Conservation (phyloP, 108 stramenopile genomes). For the Cyclotella baltica region DNA sequence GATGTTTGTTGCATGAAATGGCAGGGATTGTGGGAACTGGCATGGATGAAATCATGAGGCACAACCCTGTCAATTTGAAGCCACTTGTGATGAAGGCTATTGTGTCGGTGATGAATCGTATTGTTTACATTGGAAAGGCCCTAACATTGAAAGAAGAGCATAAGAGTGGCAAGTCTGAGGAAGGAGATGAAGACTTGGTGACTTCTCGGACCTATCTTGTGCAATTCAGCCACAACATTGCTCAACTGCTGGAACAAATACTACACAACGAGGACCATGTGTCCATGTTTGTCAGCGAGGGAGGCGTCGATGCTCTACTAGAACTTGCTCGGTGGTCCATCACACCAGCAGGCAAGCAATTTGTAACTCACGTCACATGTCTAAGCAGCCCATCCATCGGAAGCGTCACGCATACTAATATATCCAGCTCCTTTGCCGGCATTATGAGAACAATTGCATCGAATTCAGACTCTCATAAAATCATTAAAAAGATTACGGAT, state of each 20-base stretch:
- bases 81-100: slow-evolving; percentile 70
- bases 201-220: slow-evolving; percentile 75
- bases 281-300: slow-evolving; percentile 74
- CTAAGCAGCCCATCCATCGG: slow-evolving; percentile 78
- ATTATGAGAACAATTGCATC: slow-evolving; percentile 74
- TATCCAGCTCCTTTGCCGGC: slow-evolving; percentile 64
- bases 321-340: slow-evolving; percentile 73
- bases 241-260: slow-evolving; percentile 90
- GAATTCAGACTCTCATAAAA: slow-evolving; percentile 61
- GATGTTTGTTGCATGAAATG: slow-evolving; percentile 89
- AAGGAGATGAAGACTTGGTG: slow-evolving; percentile 47
- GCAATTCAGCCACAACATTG: slow-evolving; percentile 86
- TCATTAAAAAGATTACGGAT: slow-evolving; percentile 65
- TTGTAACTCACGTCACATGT: slow-evolving; percentile 83
- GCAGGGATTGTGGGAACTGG: slow-evolving; percentile 87
- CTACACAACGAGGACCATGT: slow-evolving; percentile 85
- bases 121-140: slow-evolving; percentile 65
- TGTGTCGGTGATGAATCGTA: slow-evolving; percentile 71
- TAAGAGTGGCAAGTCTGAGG: not conserved
- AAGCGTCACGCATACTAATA: slow-evolving; percentile 79
- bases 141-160: slow-evolving; percentile 55
- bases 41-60: slow-evolving; percentile 94
- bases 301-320: slow-evolving; percentile 82
- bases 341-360: slow-evolving; percentile 63
- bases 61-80: slow-evolving; percentile 79